phyloP scores from a whole-genome alignment of 305 asterid genomes.

The Striga hermonthica region DNA sequence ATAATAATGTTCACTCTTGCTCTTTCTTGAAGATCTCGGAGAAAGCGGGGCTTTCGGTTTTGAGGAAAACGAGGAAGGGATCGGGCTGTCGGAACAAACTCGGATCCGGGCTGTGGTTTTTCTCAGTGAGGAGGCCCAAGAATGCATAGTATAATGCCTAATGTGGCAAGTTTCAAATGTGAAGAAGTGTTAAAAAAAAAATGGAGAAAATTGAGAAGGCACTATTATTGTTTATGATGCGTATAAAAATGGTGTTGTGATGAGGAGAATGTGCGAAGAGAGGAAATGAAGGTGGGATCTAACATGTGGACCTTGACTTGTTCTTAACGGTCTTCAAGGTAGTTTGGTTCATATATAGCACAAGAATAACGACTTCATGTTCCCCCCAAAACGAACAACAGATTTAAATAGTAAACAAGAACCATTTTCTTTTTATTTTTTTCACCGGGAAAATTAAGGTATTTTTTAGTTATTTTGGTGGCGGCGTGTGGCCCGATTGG shows the following conservation, averaged over 20 bases:
- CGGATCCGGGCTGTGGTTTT: conserved; percentile 37
- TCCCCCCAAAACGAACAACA: no score
- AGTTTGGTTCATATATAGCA: conserved; percentile 23
- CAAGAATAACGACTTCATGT: no score
- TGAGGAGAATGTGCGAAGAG: conserved; percentile 25
- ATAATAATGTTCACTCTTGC: conserved; percentile 1
- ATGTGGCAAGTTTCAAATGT: background rate
- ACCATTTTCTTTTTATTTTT: no score
- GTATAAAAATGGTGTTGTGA: conserved; percentile 7
- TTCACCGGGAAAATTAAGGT: no score
- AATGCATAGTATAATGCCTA: conserved; percentile 45
- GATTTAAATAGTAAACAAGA: no score
- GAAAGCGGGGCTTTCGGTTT: conserved; percentile 30
- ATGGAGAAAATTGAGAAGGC: background rate
- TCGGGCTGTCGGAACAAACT: conserved; percentile 31
- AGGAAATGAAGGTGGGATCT: conserved; percentile 36
- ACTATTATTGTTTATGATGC: conserved; percentile 3
- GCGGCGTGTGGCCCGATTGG: no score
- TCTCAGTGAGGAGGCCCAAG: conserved; percentile 45
- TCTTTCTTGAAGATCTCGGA: conserved; percentile 6
- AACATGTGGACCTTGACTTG: conserved; percentile 35
- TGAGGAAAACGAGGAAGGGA: conserved; percentile 32
- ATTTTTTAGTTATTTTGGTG: no score
- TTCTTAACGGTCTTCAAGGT: conserved; percentile 45
- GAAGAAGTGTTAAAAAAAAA: background rate